These are phyloP conservation scores for Fennellomyces sp. DNA, from an alignment of 371 early-diverging fungal species.

Conservation along the genomic window DNA sequence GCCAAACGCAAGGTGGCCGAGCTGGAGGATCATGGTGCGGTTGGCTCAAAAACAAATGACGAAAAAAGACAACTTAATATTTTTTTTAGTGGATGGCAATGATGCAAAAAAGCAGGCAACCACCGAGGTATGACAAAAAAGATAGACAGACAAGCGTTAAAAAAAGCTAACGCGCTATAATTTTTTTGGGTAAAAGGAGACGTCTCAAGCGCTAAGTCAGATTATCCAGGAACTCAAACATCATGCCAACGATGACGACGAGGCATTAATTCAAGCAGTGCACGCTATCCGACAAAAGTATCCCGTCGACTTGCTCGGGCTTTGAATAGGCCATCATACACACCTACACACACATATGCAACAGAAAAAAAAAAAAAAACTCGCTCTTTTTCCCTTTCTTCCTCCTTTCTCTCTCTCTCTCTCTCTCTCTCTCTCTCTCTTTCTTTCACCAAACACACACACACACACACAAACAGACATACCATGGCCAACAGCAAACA, in stretches of 20 bases:
- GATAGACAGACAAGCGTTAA: background rate
- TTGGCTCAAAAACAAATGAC: background rate
- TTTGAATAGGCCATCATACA: background rate
- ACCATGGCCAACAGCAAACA: conserved; percentile 24
- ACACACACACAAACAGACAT: background rate
- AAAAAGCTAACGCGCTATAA: too few species aligned
- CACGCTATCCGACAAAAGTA: background rate
- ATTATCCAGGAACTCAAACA: conserved; percentile 1
- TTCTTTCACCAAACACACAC: background rate
- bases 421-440: conserved; percentile 1
- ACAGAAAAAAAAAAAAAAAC: background rate
- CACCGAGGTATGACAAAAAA: background rate
- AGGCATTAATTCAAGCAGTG: background rate
- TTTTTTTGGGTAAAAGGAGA: background rate
- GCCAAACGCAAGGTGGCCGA: conserved; percentile 90
- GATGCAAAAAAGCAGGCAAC: conserved; percentile 1
- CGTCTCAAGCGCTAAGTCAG: background rate
- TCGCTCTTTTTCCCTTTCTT: background rate
- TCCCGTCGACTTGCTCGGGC: background rate
- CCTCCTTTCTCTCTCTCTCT: background rate
- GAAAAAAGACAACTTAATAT: background rate
- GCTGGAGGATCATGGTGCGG: conserved; percentile 63
- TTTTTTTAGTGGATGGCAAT: background rate
- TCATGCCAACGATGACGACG: background rate
- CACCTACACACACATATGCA: background rate